A percentile compares a stretch with the other conserved stretches of the same genome.
Conservation (phyloP, 2,329 filamentous ascomycete species). For the Sclerotinia minor region DNA sequence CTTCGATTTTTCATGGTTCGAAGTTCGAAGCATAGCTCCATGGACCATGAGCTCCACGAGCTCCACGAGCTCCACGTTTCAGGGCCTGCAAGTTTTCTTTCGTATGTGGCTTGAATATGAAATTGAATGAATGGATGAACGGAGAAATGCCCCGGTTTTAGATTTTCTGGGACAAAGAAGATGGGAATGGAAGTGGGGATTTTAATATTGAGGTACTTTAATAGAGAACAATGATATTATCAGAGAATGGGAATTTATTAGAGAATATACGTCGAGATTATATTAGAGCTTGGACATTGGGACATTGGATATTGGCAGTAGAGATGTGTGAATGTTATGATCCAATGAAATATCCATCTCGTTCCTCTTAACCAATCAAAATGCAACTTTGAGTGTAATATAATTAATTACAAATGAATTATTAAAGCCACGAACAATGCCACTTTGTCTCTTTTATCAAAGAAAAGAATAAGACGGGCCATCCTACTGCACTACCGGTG, state of each 20-base stretch:
- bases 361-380: background rate
- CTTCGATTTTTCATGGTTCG: background rate
- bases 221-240: background rate
- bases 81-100: background rate
- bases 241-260: background rate
- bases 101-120: conserved; percentile 7
- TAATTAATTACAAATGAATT: background rate
- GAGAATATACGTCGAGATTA: background rate
- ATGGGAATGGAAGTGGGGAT: too few species aligned
- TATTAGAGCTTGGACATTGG: background rate
- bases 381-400: background rate
- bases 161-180: background rate
- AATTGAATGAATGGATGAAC: background rate
- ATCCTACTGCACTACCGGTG: background rate
- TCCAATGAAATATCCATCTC: background rate
- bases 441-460: background rate
- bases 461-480: background rate
- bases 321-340: background rate
- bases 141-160: background rate
- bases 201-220: too few species aligned
- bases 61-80: background rate
- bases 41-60: too few species aligned
- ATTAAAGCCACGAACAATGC: background rate
- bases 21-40: background rate
- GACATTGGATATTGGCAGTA: too few species aligned